Percentiles rank a stretch among this genome's conserved stretches.
Evolutionary conservation across 1,284 basidiomycete species (phyloP).

Genomic region (Meripilus lineatus): DNA sequence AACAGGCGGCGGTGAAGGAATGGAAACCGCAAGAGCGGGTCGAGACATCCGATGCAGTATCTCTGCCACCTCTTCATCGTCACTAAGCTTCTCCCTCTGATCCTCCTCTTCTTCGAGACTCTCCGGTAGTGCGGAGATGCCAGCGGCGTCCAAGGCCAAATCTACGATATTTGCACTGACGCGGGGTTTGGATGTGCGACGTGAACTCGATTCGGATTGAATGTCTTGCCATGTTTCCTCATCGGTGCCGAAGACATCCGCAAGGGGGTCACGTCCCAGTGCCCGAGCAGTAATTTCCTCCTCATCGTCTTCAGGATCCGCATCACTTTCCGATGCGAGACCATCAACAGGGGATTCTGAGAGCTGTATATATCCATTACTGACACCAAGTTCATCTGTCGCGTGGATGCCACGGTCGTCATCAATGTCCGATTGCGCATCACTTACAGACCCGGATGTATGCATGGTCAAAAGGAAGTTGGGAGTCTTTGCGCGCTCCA

Average conservation of each 20-base stretch:
- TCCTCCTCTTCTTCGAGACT: constrained; percentile 26
- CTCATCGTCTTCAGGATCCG: constrained; percentile 18
- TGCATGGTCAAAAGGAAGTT: constrained; percentile 23
- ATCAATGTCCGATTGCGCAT: constrained; percentile 12
- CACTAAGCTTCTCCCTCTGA: background rate
- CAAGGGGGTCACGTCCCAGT: constrained; percentile 34
- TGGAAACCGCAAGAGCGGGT: constrained; percentile 27
- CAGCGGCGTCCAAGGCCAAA: constrained; percentile 47
- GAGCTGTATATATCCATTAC: constrained; percentile 30
- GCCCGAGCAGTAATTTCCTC: constrained; percentile 20
- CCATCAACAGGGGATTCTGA: constrained; percentile 27
- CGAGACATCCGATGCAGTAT: constrained; percentile 26
- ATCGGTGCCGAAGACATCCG: constrained; percentile 52
- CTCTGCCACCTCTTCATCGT: constrained; percentile 23
- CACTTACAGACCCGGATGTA: constrained; percentile 12
- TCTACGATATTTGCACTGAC: constrained; percentile 44
- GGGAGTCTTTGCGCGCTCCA: constrained; percentile 35
- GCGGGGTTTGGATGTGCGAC: constrained; percentile 20
- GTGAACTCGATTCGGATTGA: constrained; percentile 27
- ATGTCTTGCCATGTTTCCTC: constrained; percentile 58
- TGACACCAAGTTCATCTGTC: constrained; percentile 18
- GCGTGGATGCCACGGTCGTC: constrained; percentile 25
- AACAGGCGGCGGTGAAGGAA: constrained; percentile 23
- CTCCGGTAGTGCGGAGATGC: constrained; percentile 37
- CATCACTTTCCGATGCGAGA: constrained; percentile 6